Percentiles rank a stretch among this genome's conserved stretches.
These are phyloP conservation scores for Lanmaoa rubissima DNA, from an alignment of 768 basidiomycete genomes.

Conservation along the genomic window DNA sequence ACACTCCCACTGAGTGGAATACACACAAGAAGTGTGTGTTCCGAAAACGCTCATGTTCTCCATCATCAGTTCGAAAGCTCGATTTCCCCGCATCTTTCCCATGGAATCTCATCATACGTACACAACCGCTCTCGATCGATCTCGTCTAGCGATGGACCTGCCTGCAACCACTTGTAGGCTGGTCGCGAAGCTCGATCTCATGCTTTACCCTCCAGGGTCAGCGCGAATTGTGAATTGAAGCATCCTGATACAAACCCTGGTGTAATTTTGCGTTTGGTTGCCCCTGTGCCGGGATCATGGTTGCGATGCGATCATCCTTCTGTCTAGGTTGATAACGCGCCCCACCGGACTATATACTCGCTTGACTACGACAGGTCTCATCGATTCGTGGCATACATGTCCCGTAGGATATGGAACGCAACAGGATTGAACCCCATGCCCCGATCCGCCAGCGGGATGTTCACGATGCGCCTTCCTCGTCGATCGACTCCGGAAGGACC, in stretches of 20 bases:
- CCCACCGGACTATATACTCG: not conserved
- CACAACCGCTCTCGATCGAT: not conserved
- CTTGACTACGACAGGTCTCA: not conserved
- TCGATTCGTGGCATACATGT: not conserved
- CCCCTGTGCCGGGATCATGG: not conserved
- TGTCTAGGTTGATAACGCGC: not conserved
- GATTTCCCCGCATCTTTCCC: not conserved
- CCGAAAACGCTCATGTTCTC: too few relatives aligned
- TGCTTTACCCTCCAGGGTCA: not conserved
- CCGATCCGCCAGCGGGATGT: not conserved
- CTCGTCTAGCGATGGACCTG: not conserved
- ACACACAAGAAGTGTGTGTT: too few relatives aligned
- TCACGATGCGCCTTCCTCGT: not conserved
- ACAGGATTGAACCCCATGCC: not conserved
- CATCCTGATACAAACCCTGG: not conserved
- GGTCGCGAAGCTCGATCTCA: too few relatives aligned
- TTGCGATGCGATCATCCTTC: not conserved
- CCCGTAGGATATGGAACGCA: not conserved
- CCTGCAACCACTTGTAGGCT: too few relatives aligned
- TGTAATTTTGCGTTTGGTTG: not conserved
- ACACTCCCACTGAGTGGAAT: too few relatives aligned
- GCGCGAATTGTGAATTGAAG: not conserved
- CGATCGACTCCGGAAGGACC: not conserved
- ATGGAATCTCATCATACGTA: not conserved
- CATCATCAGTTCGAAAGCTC: not conserved